These are phyloP conservation scores for Solanum clarkiae DNA, from an alignment of 257 asterid species.

Conservation along the genomic window DNA sequence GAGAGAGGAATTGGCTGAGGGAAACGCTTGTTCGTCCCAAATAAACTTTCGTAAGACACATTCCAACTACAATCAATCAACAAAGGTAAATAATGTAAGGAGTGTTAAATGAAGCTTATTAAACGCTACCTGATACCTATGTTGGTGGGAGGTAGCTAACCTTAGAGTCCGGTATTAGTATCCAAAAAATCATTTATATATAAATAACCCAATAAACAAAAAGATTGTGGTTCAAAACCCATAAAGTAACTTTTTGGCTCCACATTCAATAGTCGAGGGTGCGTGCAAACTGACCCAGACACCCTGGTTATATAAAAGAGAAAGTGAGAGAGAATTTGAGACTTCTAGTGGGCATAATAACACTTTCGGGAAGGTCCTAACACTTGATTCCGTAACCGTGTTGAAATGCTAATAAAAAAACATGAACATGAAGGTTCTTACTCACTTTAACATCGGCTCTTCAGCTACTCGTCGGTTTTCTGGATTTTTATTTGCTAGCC, in stretches of 20 bases:
- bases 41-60: conserved; percentile 44
- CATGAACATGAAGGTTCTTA: conserved; percentile 3
- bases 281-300: not conserved
- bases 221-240: not conserved
- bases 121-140: not conserved
- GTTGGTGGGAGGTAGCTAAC: not conserved
- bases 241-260: not conserved
- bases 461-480: conserved; percentile 16
- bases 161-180: not conserved
- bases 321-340: not conserved
- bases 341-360: not conserved
- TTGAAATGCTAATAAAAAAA: not conserved
- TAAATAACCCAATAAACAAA: not conserved
- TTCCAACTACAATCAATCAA: conserved; percentile 36
- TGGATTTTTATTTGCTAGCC: conserved; percentile 33
- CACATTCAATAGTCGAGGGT: not conserved
- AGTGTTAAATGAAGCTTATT: not conserved
- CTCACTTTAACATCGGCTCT: conserved; percentile 56
- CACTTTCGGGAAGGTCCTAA: not conserved
- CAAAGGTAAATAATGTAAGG: not conserved
- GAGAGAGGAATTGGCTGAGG: conserved; percentile 62
- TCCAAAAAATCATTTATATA: not conserved
- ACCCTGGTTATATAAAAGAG: not conserved
- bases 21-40: conserved; percentile 54
- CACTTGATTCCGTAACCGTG: not conserved